Conservation (phyloP, 768 basidiomycete species). For the Pulveroboletus sp. region DNA sequence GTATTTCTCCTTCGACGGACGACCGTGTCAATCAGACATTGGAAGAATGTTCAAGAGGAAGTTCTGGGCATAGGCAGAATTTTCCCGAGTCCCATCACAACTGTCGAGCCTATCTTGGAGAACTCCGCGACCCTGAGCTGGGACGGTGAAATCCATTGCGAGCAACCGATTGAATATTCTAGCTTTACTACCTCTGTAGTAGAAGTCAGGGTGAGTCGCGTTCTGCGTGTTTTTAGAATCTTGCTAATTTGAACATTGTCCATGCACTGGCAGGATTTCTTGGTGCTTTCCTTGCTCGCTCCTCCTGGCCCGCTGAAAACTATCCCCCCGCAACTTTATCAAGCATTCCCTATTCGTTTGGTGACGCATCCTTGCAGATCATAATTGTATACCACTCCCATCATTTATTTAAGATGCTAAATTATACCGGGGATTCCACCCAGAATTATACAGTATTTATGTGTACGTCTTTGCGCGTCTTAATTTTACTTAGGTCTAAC, state of each 20-base stretch:
- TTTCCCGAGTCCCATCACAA: slow-evolving; percentile 34
- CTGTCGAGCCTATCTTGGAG: slow-evolving; percentile 28
- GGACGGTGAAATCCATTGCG: slow-evolving; percentile 53
- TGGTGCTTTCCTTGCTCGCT: slow-evolving; percentile 47
- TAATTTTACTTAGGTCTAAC: slow-evolving; percentile 10
- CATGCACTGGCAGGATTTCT: slow-evolving; percentile 57
- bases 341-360: slow-evolving; percentile 55
- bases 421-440: slow-evolving; percentile 8
- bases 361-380: slow-evolving; percentile 56
- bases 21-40: slow-evolving; percentile 32
- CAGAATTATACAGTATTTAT: slow-evolving; percentile 4
- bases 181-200: slow-evolving; percentile 51
- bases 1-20: slow-evolving; percentile 58
- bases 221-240: neutral
- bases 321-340: slow-evolving; percentile 38
- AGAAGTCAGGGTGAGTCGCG: slow-evolving; percentile 45
- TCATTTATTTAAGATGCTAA: slow-evolving; percentile 19
- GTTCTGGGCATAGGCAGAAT: slow-evolving; percentile 50
- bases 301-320: slow-evolving; percentile 33
- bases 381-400: slow-evolving; percentile 13
- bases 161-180: slow-evolving; percentile 39
- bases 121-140: slow-evolving; percentile 50
- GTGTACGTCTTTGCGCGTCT: neutral
- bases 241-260: neutral
- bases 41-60: slow-evolving; percentile 17